A percentile compares a stretch with the other conserved stretches of the same genome.
These are phyloP conservation scores for Physcomitrium patens DNA, from an alignment of 225 moss, liverwort and hornwort species.

Conservation along the genomic window DNA sequence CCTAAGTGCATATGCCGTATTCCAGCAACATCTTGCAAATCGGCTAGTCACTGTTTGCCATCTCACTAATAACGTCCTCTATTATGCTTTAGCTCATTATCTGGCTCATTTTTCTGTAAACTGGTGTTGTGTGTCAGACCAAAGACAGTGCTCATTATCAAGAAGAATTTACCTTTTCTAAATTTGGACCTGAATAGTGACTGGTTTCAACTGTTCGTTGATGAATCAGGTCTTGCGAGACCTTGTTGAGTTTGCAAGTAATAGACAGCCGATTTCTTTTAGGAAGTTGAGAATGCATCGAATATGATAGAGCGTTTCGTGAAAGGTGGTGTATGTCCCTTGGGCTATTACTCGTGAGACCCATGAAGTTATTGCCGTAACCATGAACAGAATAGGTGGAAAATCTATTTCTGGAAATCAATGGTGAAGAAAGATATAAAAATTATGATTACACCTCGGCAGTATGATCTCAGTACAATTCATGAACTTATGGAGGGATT, in stretches of 20 bases:
- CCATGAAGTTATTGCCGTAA: conserved; percentile 94
- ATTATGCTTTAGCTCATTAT: too few relatives aligned
- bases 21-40: conserved; percentile 78
- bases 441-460: too few relatives aligned
- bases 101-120: too few relatives aligned
- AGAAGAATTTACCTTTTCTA: too few relatives aligned
- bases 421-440: conserved; percentile 69
- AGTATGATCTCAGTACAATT: too few relatives aligned
- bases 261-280: conserved; percentile 56
- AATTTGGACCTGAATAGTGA: not conserved
- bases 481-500: conserved; percentile 61
- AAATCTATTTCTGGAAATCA: conserved; percentile 98
- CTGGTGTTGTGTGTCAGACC: too few relatives aligned
- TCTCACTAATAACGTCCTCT: not conserved
- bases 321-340: conserved; percentile 92
- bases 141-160: too few relatives aligned
- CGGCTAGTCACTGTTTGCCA: conserved; percentile 76
- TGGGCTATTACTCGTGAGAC: conserved; percentile 97
- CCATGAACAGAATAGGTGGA: conserved; percentile 96
- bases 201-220: conserved; percentile 10
- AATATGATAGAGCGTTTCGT: conserved; percentile 81
- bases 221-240: conserved; percentile 81
- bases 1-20: conserved; percentile 86
- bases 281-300: conserved; percentile 76
- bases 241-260: conserved; percentile 76